Conservation (phyloP, 2,329 filamentous ascomycete genomes). For the Ambrosiella xylebori region DNA sequence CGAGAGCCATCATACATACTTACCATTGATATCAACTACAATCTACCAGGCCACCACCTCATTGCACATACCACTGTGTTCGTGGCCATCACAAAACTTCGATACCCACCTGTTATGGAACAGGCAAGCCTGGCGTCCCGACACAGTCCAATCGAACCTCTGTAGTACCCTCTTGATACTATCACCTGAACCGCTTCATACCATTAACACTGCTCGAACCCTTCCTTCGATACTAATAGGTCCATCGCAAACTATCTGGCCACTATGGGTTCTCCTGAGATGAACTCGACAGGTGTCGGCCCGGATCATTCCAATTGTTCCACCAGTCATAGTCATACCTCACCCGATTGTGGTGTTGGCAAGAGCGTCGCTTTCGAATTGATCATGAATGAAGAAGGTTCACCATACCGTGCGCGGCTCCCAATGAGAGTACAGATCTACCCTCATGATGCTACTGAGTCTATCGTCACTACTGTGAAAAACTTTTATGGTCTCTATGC, state of each 20-base stretch:
- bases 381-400: conserved; percentile 38
- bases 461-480: conserved; percentile 94
- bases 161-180: conserved; percentile 5
- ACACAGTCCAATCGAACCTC: conserved; percentile 4
- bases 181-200: conserved; percentile 5
- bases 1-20: background rate
- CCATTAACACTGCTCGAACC: conserved; percentile 3
- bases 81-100: background rate
- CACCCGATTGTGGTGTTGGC: conserved; percentile 17
- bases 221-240: background rate
- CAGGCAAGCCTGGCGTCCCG: conserved; percentile 6
- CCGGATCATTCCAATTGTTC: conserved; percentile 4
- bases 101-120: conserved; percentile 9
- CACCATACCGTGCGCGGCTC: conserved; percentile 54
- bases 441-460: conserved; percentile 90
- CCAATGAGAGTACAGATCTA: conserved; percentile 85
- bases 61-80: too few species aligned
- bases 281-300: conserved; percentile 6
- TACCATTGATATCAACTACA: background rate
- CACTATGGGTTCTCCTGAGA: conserved; percentile 10
- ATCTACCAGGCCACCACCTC: too few species aligned
- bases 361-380: conserved; percentile 72
- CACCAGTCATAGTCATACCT: conserved; percentile 1
- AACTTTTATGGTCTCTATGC: conserved; percentile 97
- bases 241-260: background rate